A percentile compares a stretch with the other conserved stretches of the same genome.
These are phyloP conservation scores for Asterophora parasitica DNA, from an alignment of 768 basidiomycete species.

Conservation along the genomic window DNA sequence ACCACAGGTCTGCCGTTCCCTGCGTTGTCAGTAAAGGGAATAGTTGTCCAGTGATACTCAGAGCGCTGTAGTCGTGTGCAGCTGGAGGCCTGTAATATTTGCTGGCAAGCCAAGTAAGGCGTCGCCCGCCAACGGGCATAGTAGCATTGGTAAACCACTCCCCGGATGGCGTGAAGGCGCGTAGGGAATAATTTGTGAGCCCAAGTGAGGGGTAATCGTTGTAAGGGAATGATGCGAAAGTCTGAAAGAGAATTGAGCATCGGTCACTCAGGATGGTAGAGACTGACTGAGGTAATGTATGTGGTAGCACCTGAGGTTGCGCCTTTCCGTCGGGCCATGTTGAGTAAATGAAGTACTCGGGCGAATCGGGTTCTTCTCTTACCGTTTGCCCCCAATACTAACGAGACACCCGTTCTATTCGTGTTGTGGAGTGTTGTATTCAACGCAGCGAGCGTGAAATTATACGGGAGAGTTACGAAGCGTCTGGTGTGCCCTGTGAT, in stretches of 20 bases:
- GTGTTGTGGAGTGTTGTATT: slow-evolving; percentile 37
- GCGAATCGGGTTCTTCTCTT: neutral
- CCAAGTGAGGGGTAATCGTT: slow-evolving; percentile 40
- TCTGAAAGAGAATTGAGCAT: slow-evolving; percentile 23
- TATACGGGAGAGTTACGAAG: slow-evolving; percentile 22
- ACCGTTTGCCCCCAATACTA: slow-evolving; percentile 41
- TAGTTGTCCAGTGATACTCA: slow-evolving; percentile 14
- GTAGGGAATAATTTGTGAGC: slow-evolving; percentile 33
- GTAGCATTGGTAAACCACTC: slow-evolving; percentile 38
- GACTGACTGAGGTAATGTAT: slow-evolving; percentile 40
- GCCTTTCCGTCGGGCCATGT: slow-evolving; percentile 18
- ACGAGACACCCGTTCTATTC: slow-evolving; percentile 40
- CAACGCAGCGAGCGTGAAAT: slow-evolving; percentile 43
- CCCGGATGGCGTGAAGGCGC: slow-evolving; percentile 30
- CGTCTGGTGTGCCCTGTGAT: neutral
- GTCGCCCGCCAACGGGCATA: slow-evolving; percentile 23
- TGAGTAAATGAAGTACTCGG: neutral
- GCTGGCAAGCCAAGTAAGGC: slow-evolving; percentile 35
- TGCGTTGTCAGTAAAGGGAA: slow-evolving; percentile 28
- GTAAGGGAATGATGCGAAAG: slow-evolving; percentile 45
- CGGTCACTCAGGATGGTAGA: neutral
- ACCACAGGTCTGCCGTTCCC: slow-evolving; percentile 32
- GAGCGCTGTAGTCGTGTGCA: slow-evolving; percentile 31
- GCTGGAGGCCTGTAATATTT: slow-evolving; percentile 25
- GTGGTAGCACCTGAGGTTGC: slow-evolving; percentile 33